phyloP scores from a whole-genome alignment of 257 asterid genomes.

The Solanum stenotomum region DNA sequence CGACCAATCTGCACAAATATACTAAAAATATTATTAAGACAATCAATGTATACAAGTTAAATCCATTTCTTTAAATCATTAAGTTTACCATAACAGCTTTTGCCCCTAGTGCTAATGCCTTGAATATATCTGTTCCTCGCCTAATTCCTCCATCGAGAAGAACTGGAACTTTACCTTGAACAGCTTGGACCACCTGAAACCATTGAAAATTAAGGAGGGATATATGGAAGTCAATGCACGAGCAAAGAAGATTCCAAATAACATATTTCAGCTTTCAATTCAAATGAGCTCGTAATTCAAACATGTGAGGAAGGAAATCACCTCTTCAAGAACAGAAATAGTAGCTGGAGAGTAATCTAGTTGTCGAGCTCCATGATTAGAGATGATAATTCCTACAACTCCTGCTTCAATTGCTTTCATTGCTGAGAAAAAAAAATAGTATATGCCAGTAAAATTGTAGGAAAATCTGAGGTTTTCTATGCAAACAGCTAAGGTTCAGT shows the following conservation, averaged over 20 bases:
- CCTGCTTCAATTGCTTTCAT: constrained; percentile 50
- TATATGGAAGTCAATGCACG: background rate
- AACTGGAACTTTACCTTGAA: constrained; percentile 49
- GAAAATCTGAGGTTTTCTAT: background rate
- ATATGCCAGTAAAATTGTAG: background rate
- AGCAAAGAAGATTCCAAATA: background rate
- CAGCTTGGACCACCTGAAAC: constrained; percentile 48
- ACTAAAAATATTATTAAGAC: too few species aligned
- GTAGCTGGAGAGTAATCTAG: constrained; percentile 52
- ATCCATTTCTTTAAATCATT: background rate
- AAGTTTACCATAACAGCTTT: constrained; percentile 45
- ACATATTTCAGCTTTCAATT: background rate
- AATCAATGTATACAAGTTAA: background rate
- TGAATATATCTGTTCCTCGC: constrained; percentile 62
- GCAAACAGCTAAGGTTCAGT: background rate
- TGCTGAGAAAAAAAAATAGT: constrained; percentile 21
- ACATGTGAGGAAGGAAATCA: background rate
- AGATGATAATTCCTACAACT: constrained; percentile 43
- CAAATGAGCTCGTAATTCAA: background rate
- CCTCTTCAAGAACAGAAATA: constrained; percentile 66
- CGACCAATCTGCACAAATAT: constrained; percentile 37
- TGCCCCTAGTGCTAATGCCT: constrained; percentile 71
- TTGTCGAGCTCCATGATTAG: constrained; percentile 71
- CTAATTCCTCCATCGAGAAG: constrained; percentile 62
- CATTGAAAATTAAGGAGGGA: background rate